phyloP scores from a whole-genome alignment of 2,329 filamentous ascomycete species.

The Exophiala bonariae region DNA sequence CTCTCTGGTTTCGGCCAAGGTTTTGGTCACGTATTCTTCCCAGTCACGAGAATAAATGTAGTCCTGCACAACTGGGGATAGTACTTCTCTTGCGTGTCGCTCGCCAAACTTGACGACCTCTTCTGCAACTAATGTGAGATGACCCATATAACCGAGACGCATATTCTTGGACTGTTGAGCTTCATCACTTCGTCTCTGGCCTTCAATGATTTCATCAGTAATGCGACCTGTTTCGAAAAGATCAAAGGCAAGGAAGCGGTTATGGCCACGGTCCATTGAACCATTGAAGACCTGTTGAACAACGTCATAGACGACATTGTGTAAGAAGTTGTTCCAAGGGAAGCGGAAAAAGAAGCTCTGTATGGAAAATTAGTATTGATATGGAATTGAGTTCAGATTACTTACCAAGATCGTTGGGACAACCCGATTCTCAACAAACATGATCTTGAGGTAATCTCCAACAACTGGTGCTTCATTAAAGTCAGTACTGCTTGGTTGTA shows the following conservation, averaged over 20 bases:
- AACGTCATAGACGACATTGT: constrained; percentile 98
- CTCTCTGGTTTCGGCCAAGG: constrained; percentile 88
- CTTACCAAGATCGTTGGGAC: constrained; percentile 92
- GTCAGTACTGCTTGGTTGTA: constrained; percentile 56
- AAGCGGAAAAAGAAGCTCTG: constrained; percentile 98
- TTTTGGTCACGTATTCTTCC: constrained; percentile 93
- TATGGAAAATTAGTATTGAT: constrained; percentile 8
- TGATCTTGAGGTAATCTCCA: constrained; percentile 90
- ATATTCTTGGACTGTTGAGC: constrained; percentile 82
- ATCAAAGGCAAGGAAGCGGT: constrained; percentile 83
- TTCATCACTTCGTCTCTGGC: constrained; percentile 82
- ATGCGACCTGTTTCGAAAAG: constrained; percentile 89
- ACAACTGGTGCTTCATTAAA: constrained; percentile 74
- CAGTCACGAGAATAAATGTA: constrained; percentile 87
- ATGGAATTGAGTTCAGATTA: constrained; percentile 18
- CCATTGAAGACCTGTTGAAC: constrained; percentile 99
- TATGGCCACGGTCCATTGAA: constrained; percentile 93
- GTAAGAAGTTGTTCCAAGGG: constrained; percentile 98
- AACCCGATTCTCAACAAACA: constrained; percentile 91
- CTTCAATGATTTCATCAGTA: constrained; percentile 87
- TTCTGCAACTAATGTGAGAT: constrained; percentile 93
- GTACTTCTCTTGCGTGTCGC: constrained; percentile 81
- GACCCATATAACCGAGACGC: constrained; percentile 96
- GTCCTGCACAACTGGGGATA: constrained; percentile 81
- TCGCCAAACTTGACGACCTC: constrained; percentile 99